phyloP scores from a whole-genome alignment of 202 grass and related monocot genomes.

The Saccharum hybrid region DNA sequence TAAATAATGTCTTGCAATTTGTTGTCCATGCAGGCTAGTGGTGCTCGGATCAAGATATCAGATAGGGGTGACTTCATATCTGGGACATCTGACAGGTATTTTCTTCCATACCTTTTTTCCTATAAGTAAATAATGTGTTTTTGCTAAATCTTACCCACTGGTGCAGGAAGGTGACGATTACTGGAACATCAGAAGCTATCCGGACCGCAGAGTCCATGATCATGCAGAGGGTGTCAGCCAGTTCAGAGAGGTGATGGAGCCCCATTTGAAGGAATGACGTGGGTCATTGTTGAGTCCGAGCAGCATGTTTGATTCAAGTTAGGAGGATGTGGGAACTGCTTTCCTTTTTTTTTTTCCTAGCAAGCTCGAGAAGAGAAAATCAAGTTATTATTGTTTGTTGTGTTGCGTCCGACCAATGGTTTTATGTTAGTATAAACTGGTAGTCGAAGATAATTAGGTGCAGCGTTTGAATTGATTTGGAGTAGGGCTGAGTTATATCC shows the following conservation, averaged over 20 bases:
- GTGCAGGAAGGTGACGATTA: slow-evolving; percentile 92
- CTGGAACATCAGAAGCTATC: slow-evolving; percentile 84
- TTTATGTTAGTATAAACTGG: slow-evolving; percentile 44
- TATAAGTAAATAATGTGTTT: neutral
- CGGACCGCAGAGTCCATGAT: slow-evolving; percentile 83
- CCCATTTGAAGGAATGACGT: neutral
- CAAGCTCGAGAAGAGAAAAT: slow-evolving; percentile 41
- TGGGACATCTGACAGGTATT: slow-evolving; percentile 82
- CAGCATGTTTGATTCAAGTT: slow-evolving; percentile 35
- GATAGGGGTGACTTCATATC: slow-evolving; percentile 96
- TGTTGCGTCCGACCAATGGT: slow-evolving; percentile 2
- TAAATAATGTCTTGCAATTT: slow-evolving; percentile 11
- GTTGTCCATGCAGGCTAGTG: slow-evolving; percentile 69
- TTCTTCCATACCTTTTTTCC: neutral
- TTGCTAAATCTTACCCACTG: slow-evolving; percentile 10
- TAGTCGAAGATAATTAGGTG: slow-evolving; percentile 39
- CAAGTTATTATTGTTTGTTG: slow-evolving; percentile 36
- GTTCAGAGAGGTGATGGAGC: slow-evolving; percentile 62
- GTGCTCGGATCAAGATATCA: slow-evolving; percentile 99
- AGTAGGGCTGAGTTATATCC: slow-evolving; percentile 41
- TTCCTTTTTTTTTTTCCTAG: slow-evolving; percentile 19
- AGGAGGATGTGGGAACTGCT: slow-evolving; percentile 17
- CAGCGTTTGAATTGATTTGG: slow-evolving; percentile 23
- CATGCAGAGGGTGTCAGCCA: slow-evolving; percentile 89
- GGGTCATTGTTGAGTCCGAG: neutral